Evolutionary conservation across 306 rosid genomes (phyloP).

Genomic region (Sicyos edulis): DNA sequence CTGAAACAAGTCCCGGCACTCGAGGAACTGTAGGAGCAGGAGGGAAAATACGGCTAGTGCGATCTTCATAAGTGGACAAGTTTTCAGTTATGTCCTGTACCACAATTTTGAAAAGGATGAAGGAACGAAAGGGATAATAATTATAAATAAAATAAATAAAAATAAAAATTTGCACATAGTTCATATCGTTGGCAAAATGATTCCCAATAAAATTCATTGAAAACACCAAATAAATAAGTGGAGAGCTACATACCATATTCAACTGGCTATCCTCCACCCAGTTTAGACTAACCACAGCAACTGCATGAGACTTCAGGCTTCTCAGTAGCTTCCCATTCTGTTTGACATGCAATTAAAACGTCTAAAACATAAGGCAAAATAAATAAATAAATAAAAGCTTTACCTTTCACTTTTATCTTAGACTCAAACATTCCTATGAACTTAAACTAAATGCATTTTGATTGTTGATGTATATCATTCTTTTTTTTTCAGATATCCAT

Average conservation of each 20-base stretch:
- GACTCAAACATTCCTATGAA: not conserved
- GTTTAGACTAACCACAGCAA: constrained; percentile 71
- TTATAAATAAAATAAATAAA: too few species aligned
- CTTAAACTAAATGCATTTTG: not conserved
- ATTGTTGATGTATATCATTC: not conserved
- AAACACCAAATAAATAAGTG: not conserved
- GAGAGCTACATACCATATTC: constrained; percentile 39
- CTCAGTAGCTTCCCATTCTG: constrained; percentile 84
- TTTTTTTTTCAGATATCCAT: too few species aligned
- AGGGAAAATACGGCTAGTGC: constrained; percentile 88
- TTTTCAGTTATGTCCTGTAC: constrained; percentile 54
- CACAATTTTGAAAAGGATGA: constrained; percentile 25
- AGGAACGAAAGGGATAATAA: constrained; percentile 2
- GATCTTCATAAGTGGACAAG: constrained; percentile 69
- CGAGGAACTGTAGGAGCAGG: constrained; percentile 86
- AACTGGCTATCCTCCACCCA: constrained; percentile 81
- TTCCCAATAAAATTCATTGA: not conserved
- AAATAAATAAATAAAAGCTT: constrained; percentile 6
- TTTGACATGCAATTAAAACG: constrained; percentile 27
- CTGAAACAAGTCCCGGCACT: constrained; percentile 86
- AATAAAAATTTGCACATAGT: too few species aligned
- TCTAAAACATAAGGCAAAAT: constrained; percentile 8
- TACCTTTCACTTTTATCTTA: not conserved
- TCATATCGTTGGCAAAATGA: constrained; percentile 10
- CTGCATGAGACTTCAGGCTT: constrained; percentile 67